Base-by-base conservation (phyloP, 148 eudicot species). In the Rhododendron vialii region DNA sequence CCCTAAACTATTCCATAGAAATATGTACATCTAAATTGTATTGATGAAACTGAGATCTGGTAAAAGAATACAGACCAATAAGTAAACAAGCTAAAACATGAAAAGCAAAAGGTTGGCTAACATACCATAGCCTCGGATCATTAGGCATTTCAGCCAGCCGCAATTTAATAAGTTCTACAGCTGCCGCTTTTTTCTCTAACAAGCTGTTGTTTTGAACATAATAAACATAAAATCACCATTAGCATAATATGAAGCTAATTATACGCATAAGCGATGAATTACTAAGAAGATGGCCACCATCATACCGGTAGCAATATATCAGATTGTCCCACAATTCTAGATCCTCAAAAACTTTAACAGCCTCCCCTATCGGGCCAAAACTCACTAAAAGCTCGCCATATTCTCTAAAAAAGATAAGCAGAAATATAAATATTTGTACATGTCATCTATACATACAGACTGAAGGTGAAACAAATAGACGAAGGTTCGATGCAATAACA, bases 261-360 rank as follows among this genome's bases (percentile, higher is more conserved):
- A 4, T 15, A 17, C 41, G 28, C 61, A n/a, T 9, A 80, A 63
- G 77, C 0, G 24, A 71, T 22, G 43, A 76, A 65, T 30, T 76
- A 41, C 10, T 15, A 20, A 57, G 24, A 77, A 47, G 14, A 77
- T 77, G 38, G 20, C 20, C 13, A 5, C 41, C 30, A 61, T 65
- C 83, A 83, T 95, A 95, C 96, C 96, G 88, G 82, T 95, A 97
- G 90, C 99, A 97, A 81, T 88, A 90, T 87, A 97, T 97, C 59
- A 95, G 85, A 89, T 90, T 95, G 91, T 97, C 99, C 99, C 99
- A 97, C 88, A 97, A 89, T 89, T 97, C 98, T 65, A 97, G 91
- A 85, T 95, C 98, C 92, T 97, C 99, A 82, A 95, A 95, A 8
- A 92, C 90, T 85, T 88, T 94, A 85, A 97, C 88, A 71, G 99